Evolutionary conservation across 805 yeast genomes (phyloP), one percentile per base, ranked within the genome.

Genomic region (Dipodascopsis uninucleata): DNA sequence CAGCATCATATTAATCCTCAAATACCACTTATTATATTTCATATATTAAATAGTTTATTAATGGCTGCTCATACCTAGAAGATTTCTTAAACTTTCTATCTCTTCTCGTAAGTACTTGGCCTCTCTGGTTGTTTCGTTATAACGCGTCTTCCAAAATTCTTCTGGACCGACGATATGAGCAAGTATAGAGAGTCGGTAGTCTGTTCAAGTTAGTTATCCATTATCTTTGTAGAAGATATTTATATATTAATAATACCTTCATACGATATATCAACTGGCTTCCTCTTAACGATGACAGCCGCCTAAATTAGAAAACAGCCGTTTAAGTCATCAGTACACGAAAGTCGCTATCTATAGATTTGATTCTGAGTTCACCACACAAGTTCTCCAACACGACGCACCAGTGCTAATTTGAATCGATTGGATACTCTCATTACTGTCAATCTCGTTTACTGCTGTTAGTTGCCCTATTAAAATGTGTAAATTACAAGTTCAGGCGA

Each of bases 81-180:
- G 12, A 25, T 4, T 26, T 37, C 23, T 18, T 26, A 12, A 12
- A 14, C 12, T 26, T 26, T 12, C 14, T 26, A 12, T 16, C 41
- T 23, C 18, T 36, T 25, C 20, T 10, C 8, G 16, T 6, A 10
- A 21, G 38, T 18, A 28, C 42, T 22, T 45, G 38, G 3, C 49
- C 37, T 31, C 28, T 31, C 17, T n/a, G n/a, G n/a, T n/a, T n/a
- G 28, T 14, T 9, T 41, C 42, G 8, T 45, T 43, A 18, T 45
- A 45, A 12, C 46, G 41, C 25, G 24, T 24, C 22, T 31, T 36
- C 49, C 49, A 45, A 23, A 34, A 45, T n/a, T 45, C 45, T 12
- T 23, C 39, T 22, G 46, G 49, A 29, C 36, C 47, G 12, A 41
- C 29, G 8, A 43, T 6, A 4, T 42, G 38, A 23, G 41, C 26